Base-by-base conservation (phyloP, 495 filamentous ascomycete species). In the Acidomyces sp. region DNA sequence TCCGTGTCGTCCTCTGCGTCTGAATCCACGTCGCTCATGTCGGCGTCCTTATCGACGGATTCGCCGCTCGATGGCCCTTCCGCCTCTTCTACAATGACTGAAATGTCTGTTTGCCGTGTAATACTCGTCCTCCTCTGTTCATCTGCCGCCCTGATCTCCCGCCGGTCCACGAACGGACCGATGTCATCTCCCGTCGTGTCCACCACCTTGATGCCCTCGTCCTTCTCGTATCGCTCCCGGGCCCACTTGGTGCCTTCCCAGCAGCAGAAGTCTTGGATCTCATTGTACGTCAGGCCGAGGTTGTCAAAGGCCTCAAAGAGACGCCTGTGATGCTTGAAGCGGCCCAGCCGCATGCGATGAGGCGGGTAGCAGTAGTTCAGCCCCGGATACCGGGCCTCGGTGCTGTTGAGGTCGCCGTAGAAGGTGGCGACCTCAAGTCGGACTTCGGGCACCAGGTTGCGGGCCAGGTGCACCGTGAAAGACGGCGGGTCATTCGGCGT, bases 181-280 rank as follows among this genome's bases (percentile, higher is more conserved):
- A 93, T 76, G 12, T 67, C 71, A 52, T 82, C 72, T 40, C 75
- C 75, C 1, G 85, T 85, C 3, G 86, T 93, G 57, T 94, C 86
- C 42, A 61, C 60, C 48, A 94, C 84, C 16, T 53, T 66, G 33
- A 79, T 66, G 2, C 76, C 74, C 51, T 83, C 75, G 54, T 93
- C 84, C 29, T 65, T 64, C 62, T 94, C 86, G 56, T 80, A 93
- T 11, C 78, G 73, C 55, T 88, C 76, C 43, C 85, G 79, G 21
- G 86, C 86, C 67, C 80, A 92, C 49, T 80, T 79, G 37, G 86
- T 93, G n/a, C 86, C 86, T 56, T 93, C 84, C 86, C 86, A 94
- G 52, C 80, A 80, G 46, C 86, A 93, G 43, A 94, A 63, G 10
- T 65, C 70, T 1, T 71, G 64, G 46, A 94, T 92, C 53, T 94